A percentile compares a stretch with the other conserved stretches of the same genome.
These are phyloP conservation scores for Pugionium cornutum DNA, from an alignment of 345 rosid genomes.

Conservation along the genomic window DNA sequence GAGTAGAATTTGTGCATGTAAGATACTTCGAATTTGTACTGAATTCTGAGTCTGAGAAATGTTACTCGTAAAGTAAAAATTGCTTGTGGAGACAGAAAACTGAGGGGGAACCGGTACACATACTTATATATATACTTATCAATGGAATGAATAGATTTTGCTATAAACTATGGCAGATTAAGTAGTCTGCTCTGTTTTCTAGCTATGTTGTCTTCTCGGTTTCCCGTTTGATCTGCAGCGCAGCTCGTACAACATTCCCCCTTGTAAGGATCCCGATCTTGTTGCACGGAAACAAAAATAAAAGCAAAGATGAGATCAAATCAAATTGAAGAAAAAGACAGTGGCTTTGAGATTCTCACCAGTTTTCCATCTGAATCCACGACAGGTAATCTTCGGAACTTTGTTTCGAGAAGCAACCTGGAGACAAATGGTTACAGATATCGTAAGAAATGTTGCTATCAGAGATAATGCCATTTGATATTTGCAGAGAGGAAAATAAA, in stretches of 20 bases:
- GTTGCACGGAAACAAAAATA: conserved; percentile 25
- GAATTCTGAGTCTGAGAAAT: conserved; percentile 15
- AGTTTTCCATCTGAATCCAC: conserved; percentile 72
- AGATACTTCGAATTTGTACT: neutral
- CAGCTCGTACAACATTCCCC: conserved; percentile 76
- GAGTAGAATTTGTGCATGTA: conserved; percentile 16
- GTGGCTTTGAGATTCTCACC: conserved; percentile 44
- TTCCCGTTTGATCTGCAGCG: conserved; percentile 62
- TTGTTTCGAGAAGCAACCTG: conserved; percentile 91
- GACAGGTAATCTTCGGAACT: conserved; percentile 81
- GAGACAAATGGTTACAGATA: neutral
- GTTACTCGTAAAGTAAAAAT: conserved; percentile 5
- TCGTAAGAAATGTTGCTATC: neutral
- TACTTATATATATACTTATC: conserved; percentile 23
- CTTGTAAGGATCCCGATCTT: conserved; percentile 84
- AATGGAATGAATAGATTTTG: conserved; percentile 39
- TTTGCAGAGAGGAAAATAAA: neutral
- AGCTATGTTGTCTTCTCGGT: conserved; percentile 39
- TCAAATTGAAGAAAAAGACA: neutral
- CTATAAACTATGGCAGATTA: conserved; percentile 29
- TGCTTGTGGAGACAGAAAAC: conserved; percentile 12
- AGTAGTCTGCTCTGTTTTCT: conserved; percentile 29
- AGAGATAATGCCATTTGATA: conserved; percentile 8
- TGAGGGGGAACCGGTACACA: neutral
- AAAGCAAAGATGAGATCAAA: conserved; percentile 1